Conservation (phyloP, 176 grass and related monocot species). For the Calamus simplicifolius region DNA sequence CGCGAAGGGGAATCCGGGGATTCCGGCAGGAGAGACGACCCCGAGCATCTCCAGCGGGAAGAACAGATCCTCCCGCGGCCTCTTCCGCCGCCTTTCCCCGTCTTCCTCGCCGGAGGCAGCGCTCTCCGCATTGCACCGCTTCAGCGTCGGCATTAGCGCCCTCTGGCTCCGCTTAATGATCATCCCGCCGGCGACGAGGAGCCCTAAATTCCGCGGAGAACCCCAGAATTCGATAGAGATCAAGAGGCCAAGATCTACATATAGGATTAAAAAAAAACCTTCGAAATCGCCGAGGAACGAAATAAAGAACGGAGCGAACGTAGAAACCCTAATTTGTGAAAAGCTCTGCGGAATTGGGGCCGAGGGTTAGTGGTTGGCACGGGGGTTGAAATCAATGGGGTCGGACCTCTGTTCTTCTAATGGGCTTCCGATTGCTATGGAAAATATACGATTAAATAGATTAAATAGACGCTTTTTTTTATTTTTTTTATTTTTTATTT, state of each 20-base stretch:
- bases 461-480: too few relatives aligned
- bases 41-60: conserved; percentile 91
- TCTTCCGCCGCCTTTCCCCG: conserved; percentile 36
- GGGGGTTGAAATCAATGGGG: too few relatives aligned
- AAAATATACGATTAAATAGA: too few relatives aligned
- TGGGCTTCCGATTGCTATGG: too few relatives aligned
- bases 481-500: too few relatives aligned
- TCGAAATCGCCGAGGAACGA: too few relatives aligned
- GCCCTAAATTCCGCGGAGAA: conserved; percentile 6
- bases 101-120: conserved; percentile 19
- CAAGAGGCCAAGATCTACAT: not conserved
- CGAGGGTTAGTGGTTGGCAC: too few relatives aligned
- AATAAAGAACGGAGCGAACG: too few relatives aligned
- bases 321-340: too few relatives aligned
- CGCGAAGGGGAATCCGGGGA: conserved; percentile 51
- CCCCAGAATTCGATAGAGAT: conserved; percentile 17
- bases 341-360: too few relatives aligned
- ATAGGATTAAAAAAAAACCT: conserved; percentile 8
- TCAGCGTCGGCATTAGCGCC: conserved; percentile 53
- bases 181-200: conserved; percentile 33
- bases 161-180: conserved; percentile 91
- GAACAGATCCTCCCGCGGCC: conserved; percentile 47
- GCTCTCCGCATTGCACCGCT: conserved; percentile 73
- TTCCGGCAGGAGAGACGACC: conserved; percentile 37
- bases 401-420: too few relatives aligned